phyloP scores from a whole-genome alignment of 1,284 basidiomycete genomes.

The Thecaphora thlaspeos region DNA sequence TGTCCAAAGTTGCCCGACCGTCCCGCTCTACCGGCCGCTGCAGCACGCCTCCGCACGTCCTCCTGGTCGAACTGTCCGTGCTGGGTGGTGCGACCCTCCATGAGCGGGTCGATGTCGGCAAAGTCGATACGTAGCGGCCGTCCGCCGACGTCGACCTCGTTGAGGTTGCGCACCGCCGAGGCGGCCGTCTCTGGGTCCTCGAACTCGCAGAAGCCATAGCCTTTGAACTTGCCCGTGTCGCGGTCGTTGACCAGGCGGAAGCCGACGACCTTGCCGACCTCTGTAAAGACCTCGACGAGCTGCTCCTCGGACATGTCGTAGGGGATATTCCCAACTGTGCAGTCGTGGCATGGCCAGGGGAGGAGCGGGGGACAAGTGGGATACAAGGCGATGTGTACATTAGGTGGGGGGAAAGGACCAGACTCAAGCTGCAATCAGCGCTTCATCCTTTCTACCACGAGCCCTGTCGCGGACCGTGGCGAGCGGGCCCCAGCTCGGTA shows the following conservation, averaged over 20 bases:
- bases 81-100: slow-evolving; percentile 48
- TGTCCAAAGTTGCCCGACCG: slow-evolving; percentile 35
- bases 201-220: slow-evolving; percentile 97
- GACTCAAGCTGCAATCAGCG: no score
- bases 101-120: slow-evolving; percentile 60
- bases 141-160: slow-evolving; percentile 74
- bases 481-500: no score
- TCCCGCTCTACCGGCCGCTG: slow-evolving; percentile 24
- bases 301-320: slow-evolving; percentile 57
- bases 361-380: neutral
- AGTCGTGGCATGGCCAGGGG: no score
- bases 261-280: slow-evolving; percentile 54
- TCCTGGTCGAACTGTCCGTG: slow-evolving; percentile 47
- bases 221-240: slow-evolving; percentile 91
- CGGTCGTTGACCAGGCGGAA: slow-evolving; percentile 76
- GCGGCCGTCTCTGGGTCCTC: slow-evolving; percentile 87
- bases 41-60: slow-evolving; percentile 25
- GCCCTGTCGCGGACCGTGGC: no score
- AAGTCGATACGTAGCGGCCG: slow-evolving; percentile 80
- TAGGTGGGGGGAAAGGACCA: no score
- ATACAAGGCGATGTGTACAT: no score
- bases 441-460: no score
- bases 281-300: slow-evolving; percentile 52
- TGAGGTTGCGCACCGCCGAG: slow-evolving; percentile 81
- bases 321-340: slow-evolving; percentile 55